Evolutionary conservation across 768 basidiomycete species (phyloP), one percentile per base, ranked within the genome.

Genomic region (Termitomyces eurrhizus): DNA sequence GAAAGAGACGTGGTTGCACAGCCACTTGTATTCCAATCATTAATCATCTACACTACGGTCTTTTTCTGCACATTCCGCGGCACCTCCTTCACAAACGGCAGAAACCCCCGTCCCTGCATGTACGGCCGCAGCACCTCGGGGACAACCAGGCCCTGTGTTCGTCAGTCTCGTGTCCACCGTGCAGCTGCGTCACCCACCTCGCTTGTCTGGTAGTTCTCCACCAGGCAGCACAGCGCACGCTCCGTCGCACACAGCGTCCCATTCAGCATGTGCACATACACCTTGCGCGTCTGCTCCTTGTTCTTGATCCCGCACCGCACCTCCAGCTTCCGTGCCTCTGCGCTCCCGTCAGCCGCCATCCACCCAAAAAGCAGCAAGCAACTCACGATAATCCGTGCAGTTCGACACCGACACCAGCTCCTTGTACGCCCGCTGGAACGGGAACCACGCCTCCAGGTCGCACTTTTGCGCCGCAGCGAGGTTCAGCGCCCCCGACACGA

Each of bases 251-350:
- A 97, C 49, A 99, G 82, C 3, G 97, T 99, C 39, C 94, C 96
- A 73, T 99, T 99, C 69, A 99, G 77, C 97, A 99, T 99, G 79
- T 99, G 97, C 5, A 97, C 95, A 75, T 98, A 98, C 5, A 94
- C 77, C 70, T 98, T 95, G 60, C 91, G 85, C 54, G 90, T 81
- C 69, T 98, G 93, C 35, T 95, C 95, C 68, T 93, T 92, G 62
- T 82, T 80, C 75, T 95, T 97, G 72, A 95, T 79, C 9, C 97
- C 97, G 69, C 94, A 94, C 48, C 94, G 84, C 29, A 99, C 88
- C 72, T 99, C 97, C 56, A 99, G 83, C 60, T 92, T 84, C 69
- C 97, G 85, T 68, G 89, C 89, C 82, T 99, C 96, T 98, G 72
- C 18, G 12, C 64, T 11, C 55, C 46, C 56, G 33, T 42, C 49